Conservation (phyloP, 176 grass and related monocot species). For the Oryza officinalis region DNA sequence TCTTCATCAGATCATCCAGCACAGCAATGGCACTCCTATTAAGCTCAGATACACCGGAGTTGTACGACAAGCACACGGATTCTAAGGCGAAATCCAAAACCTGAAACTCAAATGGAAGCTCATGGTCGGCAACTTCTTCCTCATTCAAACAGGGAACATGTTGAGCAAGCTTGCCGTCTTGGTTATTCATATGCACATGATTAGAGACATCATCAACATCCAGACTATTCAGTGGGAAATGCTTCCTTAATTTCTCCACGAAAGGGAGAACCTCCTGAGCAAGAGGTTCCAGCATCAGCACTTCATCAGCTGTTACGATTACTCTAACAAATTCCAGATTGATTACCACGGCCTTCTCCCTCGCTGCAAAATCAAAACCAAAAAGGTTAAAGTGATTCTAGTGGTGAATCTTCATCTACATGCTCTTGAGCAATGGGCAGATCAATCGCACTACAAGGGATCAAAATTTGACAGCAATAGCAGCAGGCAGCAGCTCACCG, state of each 20-base stretch:
- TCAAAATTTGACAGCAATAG: background rate
- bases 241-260: slow-evolving; percentile 62
- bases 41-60: slow-evolving; percentile 55
- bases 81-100: slow-evolving; percentile 78
- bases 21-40: slow-evolving; percentile 52
- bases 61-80: slow-evolving; percentile 58
- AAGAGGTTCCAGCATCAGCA: slow-evolving; percentile 74
- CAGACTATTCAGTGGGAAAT: slow-evolving; percentile 52
- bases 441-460: background rate
- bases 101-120: slow-evolving; percentile 80
- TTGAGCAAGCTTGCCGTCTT: slow-evolving; percentile 17
- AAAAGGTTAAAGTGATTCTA: too few relatives aligned
- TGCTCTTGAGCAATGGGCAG: background rate
- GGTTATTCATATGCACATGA: background rate
- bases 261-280: slow-evolving; percentile 79
- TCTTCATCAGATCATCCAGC: slow-evolving; percentile 66
- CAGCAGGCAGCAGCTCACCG: slow-evolving; percentile 48
- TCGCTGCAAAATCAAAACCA: slow-evolving; percentile 40
- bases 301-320: slow-evolving; percentile 73
- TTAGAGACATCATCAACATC: slow-evolving; percentile 22
- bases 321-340: slow-evolving; percentile 74
- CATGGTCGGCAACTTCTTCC: slow-evolving; percentile 9
- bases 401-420: background rate
- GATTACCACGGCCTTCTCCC: slow-evolving; percentile 76
- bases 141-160: background rate